These are phyloP conservation scores for Ogataea sp. DNA, from an alignment of 805 yeast species.

Conservation along the genomic window DNA sequence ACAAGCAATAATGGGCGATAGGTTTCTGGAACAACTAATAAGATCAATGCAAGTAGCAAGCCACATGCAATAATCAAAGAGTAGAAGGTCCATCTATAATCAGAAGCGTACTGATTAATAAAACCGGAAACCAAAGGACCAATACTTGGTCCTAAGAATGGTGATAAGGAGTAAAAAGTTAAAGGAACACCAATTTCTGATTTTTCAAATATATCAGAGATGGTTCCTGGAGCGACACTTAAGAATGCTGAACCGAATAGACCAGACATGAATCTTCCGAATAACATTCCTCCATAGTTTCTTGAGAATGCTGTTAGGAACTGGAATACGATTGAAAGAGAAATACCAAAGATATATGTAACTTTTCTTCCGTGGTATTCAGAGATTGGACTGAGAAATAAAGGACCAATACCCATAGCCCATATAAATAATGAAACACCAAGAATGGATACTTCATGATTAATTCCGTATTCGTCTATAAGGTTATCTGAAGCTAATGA, in stretches of 20 bases:
- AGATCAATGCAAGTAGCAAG: slow-evolving; percentile 13
- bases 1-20: slow-evolving; percentile 45
- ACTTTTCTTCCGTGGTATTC: slow-evolving; percentile 50
- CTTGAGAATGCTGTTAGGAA: slow-evolving; percentile 47
- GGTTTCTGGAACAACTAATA: slow-evolving; percentile 27
- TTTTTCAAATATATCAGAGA: slow-evolving; percentile 62
- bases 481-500: slow-evolving; percentile 47
- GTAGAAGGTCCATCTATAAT: slow-evolving; percentile 69
- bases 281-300: slow-evolving; percentile 55
- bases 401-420: slow-evolving; percentile 59
- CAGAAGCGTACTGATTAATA: slow-evolving; percentile 43
- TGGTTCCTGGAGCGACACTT: slow-evolving; percentile 70
- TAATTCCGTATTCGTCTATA: slow-evolving; percentile 38
- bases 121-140: slow-evolving; percentile 61
- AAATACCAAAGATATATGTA: slow-evolving; percentile 41
- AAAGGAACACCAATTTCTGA: slow-evolving; percentile 59
- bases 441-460: slow-evolving; percentile 53
- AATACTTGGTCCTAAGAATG: slow-evolving; percentile 61
- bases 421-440: slow-evolving; percentile 49
- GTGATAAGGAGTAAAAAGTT: slow-evolving; percentile 56
- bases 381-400: slow-evolving; percentile 51
- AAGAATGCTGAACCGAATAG: slow-evolving; percentile 69
- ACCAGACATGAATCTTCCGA: slow-evolving; percentile 62
- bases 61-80: slow-evolving; percentile 50
- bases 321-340: slow-evolving; percentile 39